Percentiles rank a stretch among this genome's conserved stretches.
These are phyloP conservation scores for Daldinia grandis DNA, from an alignment of 495 filamentous ascomycete genomes.

Conservation along the genomic window DNA sequence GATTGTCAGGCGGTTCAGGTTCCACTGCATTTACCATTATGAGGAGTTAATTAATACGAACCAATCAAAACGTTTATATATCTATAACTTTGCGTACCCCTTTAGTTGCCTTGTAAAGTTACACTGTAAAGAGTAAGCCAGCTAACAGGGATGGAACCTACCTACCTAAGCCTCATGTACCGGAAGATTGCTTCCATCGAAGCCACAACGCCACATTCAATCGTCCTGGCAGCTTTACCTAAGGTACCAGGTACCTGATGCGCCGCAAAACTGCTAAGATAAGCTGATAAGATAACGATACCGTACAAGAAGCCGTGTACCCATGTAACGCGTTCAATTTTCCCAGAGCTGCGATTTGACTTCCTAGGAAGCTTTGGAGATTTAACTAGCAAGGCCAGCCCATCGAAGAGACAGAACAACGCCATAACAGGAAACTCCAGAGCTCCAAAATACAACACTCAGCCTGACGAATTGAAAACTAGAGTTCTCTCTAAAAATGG, in stretches of 20 bases:
- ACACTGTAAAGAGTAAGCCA: background rate
- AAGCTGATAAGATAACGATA: constrained; percentile 10
- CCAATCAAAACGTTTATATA: constrained; percentile 1
- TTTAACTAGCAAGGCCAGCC: constrained; percentile 16
- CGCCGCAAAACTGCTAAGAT: background rate
- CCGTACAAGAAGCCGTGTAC: background rate
- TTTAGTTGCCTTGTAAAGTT: background rate
- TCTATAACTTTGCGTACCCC: background rate
- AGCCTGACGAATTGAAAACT: constrained; percentile 5
- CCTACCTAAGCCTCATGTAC: background rate
- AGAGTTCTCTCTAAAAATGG: constrained; percentile 19
- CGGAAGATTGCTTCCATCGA: background rate
- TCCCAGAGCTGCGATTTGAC: constrained; percentile 24
- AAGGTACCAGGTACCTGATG: too few species aligned
- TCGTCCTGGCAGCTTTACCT: too few species aligned
- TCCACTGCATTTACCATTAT: constrained; percentile 26
- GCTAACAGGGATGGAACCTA: too few species aligned
- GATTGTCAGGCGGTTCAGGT: constrained; percentile 7
- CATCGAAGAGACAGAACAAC: constrained; percentile 12
- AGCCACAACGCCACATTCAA: constrained; percentile 1
- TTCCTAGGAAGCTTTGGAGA: constrained; percentile 14
- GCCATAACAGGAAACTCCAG: background rate
- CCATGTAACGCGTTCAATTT: constrained; percentile 23
- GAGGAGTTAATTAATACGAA: background rate
- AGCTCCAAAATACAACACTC: constrained; percentile 8